Evolutionary conservation across 75 land plant species (phyloP), one percentile per base, ranked within the genome.

Genomic region (Selaginella moellendorffii): DNA sequence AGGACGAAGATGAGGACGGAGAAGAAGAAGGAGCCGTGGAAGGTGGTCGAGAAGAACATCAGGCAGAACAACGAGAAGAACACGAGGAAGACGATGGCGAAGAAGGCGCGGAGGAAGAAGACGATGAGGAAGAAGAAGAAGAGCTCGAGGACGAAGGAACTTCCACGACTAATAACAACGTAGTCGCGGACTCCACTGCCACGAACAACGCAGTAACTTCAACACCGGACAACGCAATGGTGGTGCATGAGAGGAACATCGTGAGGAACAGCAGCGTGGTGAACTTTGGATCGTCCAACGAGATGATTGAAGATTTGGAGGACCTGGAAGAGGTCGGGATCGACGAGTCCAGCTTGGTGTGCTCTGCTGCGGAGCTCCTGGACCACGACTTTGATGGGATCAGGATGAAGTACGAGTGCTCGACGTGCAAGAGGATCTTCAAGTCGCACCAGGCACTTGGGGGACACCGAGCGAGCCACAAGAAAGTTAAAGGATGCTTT

Each of bases 401-500:
- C 14, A 5, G 63, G 62, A 56, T 54, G 53, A 63, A 76, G 79
- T 87, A 83, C 65, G 84, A 87, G 67, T 87, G 91, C 74, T 78
- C 80, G 60, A 83, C 84, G 20, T 87, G 91, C 76, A 83, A 87
- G 74, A 76, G 81, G 65, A 78, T 80, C n/a, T 87, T 87, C 80
- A 79, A 66, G 65, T 83, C 91, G 0, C 91, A 83, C 60, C 91
- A 87, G 63, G 91, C 91, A 2, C 71, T 86, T n/a, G 30, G 90
- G 85, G 90, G 90, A 0, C 90, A 86, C 77, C 65, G 90, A 9
- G 86, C 91, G 2, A 83, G 86, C 67, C 91, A 87, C 79, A 87
- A 83, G 77, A 86, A 86, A 54, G 90, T 86, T 9, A 86, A 86
- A 64, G 90, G 90, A 1, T 86, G 90, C 61, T 86, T 74, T 60